Evolutionary conservation across 345 rosid species (phyloP), one percentile per base, ranked within the genome.

Genomic region (Citropsis articulata): DNA sequence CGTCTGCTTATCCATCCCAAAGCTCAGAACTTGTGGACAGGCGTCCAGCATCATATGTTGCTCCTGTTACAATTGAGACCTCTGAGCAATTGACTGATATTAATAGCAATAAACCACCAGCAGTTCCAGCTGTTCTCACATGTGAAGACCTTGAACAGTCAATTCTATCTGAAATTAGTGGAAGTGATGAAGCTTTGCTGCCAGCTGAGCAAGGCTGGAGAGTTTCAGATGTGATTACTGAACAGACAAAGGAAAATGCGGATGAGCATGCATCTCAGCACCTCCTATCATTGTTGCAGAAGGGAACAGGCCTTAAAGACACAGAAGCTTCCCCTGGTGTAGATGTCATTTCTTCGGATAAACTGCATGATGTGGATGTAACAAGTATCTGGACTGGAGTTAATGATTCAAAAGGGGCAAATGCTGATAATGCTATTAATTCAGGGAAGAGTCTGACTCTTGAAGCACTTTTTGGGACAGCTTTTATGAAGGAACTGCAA

Each of bases 131-230:
- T 77, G 91, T 96, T 75, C 95, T 96, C 81, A 96, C 99, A 69
- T 96, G 99, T 76, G 99, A 92, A 88, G 99, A 96, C 85, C 98
- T 96, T 77, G 99, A 96, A 85, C 97, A 90, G 81, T 89, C 98
- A 71, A 91, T 96, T 82, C 79, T 96, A 79, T 92, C 94, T 33
- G 97, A 86, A 90, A 84, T 85, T 55, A 73, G 84, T 70, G 90
- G 81, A 63, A 86, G 75, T 72, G 78, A 83, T 81, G 82, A 85
- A n/a, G 81, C 84, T 62, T 75, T 80, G 84, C 85, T 65, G 22
- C 84, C 84, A 71, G 78, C 84, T 75, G 72, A 66, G 57, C 83
- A 72, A 79, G 85, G 77, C 57, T 81, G 72, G 84, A 85, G 83
- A 77, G 75, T 72, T 75, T 25, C 77, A 62, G 86, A 85, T 60